phyloP scores from a whole-genome alignment of 257 asterid genomes.

The Pogostemon cablin region DNA sequence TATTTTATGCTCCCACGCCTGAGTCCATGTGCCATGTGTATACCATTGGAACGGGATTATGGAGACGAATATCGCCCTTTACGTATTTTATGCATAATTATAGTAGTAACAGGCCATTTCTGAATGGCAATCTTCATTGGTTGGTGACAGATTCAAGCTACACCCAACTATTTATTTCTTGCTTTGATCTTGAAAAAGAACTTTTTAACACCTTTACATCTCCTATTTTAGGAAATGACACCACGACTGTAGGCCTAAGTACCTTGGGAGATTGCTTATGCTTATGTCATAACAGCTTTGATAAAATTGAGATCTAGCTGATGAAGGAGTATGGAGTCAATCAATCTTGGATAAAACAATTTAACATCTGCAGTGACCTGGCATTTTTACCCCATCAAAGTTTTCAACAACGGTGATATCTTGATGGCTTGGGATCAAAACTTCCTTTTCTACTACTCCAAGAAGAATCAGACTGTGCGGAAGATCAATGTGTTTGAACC shows the following conservation, averaged over 20 bases:
- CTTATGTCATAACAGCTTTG: neutral
- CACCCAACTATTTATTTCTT: neutral
- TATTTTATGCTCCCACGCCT: too few species aligned
- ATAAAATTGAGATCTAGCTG: neutral
- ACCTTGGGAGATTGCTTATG: neutral
- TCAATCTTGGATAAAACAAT: neutral
- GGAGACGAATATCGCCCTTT: too few species aligned
- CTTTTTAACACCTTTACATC: neutral
- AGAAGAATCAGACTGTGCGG: neutral
- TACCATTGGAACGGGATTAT: too few species aligned
- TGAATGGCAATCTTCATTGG: conserved; percentile 6
- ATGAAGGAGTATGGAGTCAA: neutral
- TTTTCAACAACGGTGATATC: conserved; percentile 2
- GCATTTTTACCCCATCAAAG: neutral
- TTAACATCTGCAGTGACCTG: neutral
- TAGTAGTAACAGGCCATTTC: neutral
- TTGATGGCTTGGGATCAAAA: neutral
- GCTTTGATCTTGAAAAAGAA: neutral
- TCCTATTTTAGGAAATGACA: neutral
- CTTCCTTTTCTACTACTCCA: neutral
- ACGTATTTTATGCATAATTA: too few species aligned
- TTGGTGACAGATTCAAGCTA: neutral
- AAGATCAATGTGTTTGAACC: neutral
- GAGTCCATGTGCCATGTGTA: too few species aligned
- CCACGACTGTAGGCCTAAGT: neutral